Base-by-base conservation (phyloP, 2,329 filamentous ascomycete species). In the Hypoxylon sp. region DNA sequence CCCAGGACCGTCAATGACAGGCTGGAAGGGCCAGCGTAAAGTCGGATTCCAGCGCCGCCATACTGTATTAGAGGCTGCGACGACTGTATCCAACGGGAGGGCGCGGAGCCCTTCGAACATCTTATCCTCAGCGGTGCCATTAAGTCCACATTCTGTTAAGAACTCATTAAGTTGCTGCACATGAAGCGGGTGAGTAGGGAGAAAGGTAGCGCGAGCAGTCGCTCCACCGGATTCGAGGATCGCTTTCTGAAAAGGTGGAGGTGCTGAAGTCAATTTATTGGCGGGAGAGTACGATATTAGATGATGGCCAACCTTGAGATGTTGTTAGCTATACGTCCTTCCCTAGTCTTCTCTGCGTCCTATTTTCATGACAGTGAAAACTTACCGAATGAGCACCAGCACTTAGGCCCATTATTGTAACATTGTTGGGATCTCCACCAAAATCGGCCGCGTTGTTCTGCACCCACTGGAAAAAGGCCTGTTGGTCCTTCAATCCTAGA, bases 21-120 rank as follows among this genome's bases (percentile, higher is more conserved):
- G 91, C 73, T 92, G 91, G 80, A 92, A 93, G 0, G 91, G 83
- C 87, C 87, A 90, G 29, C 83, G 81, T 8, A 88, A 79, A 6
- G 79, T 80, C 3, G 74, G 70, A n/a, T 78, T 76, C 73, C 85
- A 83, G 50, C 76, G 77, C 9, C 77, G 70, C 80, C 82, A 88
- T 31, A 88, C 80, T 5, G 61, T 47, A 51, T 80, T 76, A 5
- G 81, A 83, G 10, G 86, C 86, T 0, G 66, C 57, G 26, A 81
- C 74, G 29, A 88, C 73, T 4, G 70, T 76, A 0, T 71, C 54
- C 2, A 82, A 73, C 2, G 84, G 79, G 6, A 86, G 70, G 76
- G 78, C 71, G 56, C 83, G 83, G 13, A 93, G 83, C 22, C 79
- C 79, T 1, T 80, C 72, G 65, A 90, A 86, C 31, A 92, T 77